These are phyloP conservation scores for Aegilops longissima DNA, from an alignment of 176 grass and related monocot species.

Conservation along the genomic window DNA sequence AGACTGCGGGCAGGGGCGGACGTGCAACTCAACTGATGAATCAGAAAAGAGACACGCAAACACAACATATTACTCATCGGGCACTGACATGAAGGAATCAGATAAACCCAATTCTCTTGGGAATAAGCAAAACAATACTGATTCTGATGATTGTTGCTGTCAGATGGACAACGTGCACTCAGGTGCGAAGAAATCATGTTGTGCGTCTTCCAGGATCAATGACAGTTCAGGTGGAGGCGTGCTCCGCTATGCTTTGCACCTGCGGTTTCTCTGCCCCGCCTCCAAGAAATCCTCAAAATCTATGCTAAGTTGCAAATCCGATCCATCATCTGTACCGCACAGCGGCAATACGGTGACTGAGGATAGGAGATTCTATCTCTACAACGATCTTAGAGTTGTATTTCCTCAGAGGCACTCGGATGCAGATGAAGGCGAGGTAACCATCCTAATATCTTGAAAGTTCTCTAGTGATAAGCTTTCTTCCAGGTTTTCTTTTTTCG, in stretches of 20 bases:
- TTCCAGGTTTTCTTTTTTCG: not conserved
- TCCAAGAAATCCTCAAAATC: slow-evolving; percentile 66
- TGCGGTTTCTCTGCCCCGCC: slow-evolving; percentile 75
- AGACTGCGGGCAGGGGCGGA: slow-evolving; percentile 21
- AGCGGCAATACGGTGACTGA: slow-evolving; percentile 5
- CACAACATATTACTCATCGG: slow-evolving; percentile 13
- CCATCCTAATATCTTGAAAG: not conserved
- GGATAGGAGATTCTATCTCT: slow-evolving; percentile 81
- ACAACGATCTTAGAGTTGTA: slow-evolving; percentile 96
- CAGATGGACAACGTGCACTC: slow-evolving; percentile 28
- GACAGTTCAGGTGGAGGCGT: slow-evolving; percentile 55
- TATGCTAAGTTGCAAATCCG: slow-evolving; percentile 77
- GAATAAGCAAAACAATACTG: slow-evolving; percentile 33
- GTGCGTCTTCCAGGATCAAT: slow-evolving; percentile 60
- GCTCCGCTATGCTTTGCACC: slow-evolving; percentile 88
- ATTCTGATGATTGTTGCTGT: slow-evolving; percentile 44
- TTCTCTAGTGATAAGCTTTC: not conserved
- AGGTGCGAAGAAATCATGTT: slow-evolving; percentile 35
- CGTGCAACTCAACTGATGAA: slow-evolving; percentile 30
- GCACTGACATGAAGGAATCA: slow-evolving; percentile 34
- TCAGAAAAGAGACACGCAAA: slow-evolving; percentile 25
- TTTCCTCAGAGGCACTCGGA: slow-evolving; percentile 97
- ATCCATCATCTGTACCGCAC: slow-evolving; percentile 49
- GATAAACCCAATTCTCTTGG: slow-evolving; percentile 35
- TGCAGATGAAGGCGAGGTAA: slow-evolving; percentile 97